These are phyloP conservation scores for Fusarium bulbicola DNA, from an alignment of 2,329 filamentous ascomycete genomes.

Conservation along the genomic window DNA sequence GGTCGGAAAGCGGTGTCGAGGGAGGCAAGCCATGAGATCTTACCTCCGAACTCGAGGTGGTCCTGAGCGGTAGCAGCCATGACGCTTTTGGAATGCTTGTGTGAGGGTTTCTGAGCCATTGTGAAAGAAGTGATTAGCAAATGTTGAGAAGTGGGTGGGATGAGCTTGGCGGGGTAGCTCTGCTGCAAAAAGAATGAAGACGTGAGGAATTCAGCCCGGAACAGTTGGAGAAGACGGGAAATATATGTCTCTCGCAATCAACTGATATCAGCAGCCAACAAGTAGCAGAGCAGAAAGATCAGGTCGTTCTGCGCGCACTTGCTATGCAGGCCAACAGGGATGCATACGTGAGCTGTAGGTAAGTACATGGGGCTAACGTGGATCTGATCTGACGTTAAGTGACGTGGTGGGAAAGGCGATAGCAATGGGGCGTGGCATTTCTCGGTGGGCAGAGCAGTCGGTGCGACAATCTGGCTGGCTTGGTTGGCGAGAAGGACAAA, in stretches of 20 bases:
- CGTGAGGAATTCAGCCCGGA: slow-evolving; percentile 14
- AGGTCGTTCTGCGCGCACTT: slow-evolving; percentile 37
- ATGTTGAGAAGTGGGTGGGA: slow-evolving; percentile 4
- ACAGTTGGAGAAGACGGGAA: slow-evolving; percentile 19
- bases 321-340: slow-evolving; percentile 37
- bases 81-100: slow-evolving; percentile 50
- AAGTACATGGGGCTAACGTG: slow-evolving; percentile 38
- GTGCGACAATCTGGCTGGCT: slow-evolving; percentile 29
- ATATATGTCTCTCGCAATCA: slow-evolving; percentile 35
- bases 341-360: slow-evolving; percentile 21
- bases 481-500: slow-evolving; percentile 22
- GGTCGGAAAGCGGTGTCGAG: slow-evolving; percentile 92
- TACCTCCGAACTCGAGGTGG: slow-evolving; percentile 81
- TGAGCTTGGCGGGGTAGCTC: slow-evolving; percentile 36
- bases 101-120: slow-evolving; percentile 47
- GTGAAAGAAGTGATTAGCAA: slow-evolving; percentile 39
- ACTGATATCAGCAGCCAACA: slow-evolving; percentile 15
- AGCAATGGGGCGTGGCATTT: slow-evolving; percentile 39
- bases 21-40: slow-evolving; percentile 71
- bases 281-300: slow-evolving; percentile 17
- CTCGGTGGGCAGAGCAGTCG: slow-evolving; percentile 38
- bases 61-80: slow-evolving; percentile 78
- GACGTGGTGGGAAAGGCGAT: slow-evolving; percentile 42
- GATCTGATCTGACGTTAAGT: slow-evolving; percentile 42
- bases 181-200: slow-evolving; percentile 21